Base-by-base conservation (phyloP, 345 rosid species). In the Citrus sp. region DNA sequence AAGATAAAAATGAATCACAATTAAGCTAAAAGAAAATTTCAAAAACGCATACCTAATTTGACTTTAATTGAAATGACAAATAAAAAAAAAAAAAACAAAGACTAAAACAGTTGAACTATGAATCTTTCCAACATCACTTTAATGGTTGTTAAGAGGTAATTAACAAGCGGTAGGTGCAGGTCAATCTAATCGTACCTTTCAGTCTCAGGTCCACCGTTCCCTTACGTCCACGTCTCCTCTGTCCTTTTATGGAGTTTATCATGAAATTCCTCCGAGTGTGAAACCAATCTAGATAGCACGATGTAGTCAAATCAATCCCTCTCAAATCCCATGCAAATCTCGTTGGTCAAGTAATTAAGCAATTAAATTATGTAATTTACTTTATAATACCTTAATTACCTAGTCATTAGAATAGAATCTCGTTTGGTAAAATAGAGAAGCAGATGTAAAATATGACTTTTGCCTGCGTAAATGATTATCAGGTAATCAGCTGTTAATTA, bases 301-400 rank as follows among this genome's bases (percentile, higher is more conserved):
- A 22, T 54, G 72, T 30, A 38, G 72, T 77, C 77, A 79, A 77
- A 55, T 79, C 78, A 74, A 27, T 8, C 56, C 4, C 5, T 59
- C 49, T 55, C 60, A 30, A 60, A 35, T 37, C 49, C 35, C 42
- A n/a, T 9, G 46, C 32, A 32, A 32, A 25, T 49, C 34, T 46
- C 13, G 73, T 9, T 30, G 27, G 19, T 71, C n/a, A 35, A 37
- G 25, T 37, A 54, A 71, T 18, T 30, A 40, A 25, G 34, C 16
- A 55, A 51, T 70, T 70, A 32, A 72, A 54, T 30, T 7, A 9
- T 51, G 25, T 4, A 30, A 38, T 30, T 66, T 66, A 66, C 6
- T 19, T 72, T 54, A 9, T 67, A 38, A 70, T 25, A 7, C 59
- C 24, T 70, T 32, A 32, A 32, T 32, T 46, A n/a, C 1, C 8